These are phyloP conservation scores for Paradendryphiella salina DNA, from an alignment of 2,329 filamentous ascomycete species.

Conservation along the genomic window DNA sequence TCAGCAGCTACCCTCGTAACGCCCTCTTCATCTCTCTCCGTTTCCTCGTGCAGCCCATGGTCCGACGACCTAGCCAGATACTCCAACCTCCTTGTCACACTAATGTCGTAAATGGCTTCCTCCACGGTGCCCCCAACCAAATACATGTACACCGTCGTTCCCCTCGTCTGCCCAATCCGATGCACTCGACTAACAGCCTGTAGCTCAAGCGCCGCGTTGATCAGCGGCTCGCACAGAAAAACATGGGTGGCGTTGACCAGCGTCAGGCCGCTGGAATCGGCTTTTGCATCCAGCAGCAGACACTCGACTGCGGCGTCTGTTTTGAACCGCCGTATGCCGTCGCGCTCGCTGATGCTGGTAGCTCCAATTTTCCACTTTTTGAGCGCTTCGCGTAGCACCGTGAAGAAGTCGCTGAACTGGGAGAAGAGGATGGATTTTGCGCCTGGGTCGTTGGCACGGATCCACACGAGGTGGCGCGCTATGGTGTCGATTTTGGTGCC, in stretches of 20 bases:
- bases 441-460: slow-evolving; percentile 80
- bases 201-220: slow-evolving; percentile 91
- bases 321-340: slow-evolving; percentile 77
- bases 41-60: background rate
- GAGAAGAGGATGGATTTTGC: slow-evolving; percentile 94
- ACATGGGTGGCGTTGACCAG: slow-evolving; percentile 92
- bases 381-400: slow-evolving; percentile 72
- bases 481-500: slow-evolving; percentile 86
- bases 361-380: slow-evolving; percentile 71
- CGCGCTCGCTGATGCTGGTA: slow-evolving; percentile 67
- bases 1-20: background rate
- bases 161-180: slow-evolving; percentile 83
- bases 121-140: slow-evolving; percentile 89
- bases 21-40: background rate
- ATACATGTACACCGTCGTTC: slow-evolving; percentile 95
- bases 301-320: slow-evolving; percentile 73
- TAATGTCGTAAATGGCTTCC: slow-evolving; percentile 86
- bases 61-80: slow-evolving; percentile 63
- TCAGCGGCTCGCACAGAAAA: slow-evolving; percentile 88
- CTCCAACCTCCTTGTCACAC: slow-evolving; percentile 74
- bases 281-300: slow-evolving; percentile 86
- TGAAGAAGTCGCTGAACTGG: slow-evolving; percentile 81
- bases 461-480: slow-evolving; percentile 76
- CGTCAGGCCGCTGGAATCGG: slow-evolving; percentile 86
- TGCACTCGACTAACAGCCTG: slow-evolving; percentile 95